These are phyloP conservation scores for Terfezia claveryi DNA, from an alignment of 495 filamentous ascomycete species.

Conservation along the genomic window DNA sequence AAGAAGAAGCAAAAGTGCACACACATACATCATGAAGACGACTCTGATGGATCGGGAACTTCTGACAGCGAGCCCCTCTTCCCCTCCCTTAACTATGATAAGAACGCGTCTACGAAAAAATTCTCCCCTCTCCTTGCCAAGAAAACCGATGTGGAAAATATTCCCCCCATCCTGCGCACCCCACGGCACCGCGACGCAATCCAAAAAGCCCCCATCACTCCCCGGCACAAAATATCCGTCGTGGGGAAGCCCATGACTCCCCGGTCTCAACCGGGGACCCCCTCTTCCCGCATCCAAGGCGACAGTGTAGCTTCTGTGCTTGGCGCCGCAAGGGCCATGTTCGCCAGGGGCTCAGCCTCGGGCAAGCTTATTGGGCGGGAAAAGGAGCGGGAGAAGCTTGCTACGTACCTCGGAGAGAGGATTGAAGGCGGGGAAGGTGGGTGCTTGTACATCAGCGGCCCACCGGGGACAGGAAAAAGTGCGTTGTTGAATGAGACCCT, in stretches of 20 bases:
- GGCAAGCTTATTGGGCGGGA: constrained; percentile 65
- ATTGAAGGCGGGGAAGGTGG: constrained; percentile 39
- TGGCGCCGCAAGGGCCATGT: constrained; percentile 65
- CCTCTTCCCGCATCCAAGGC: constrained; percentile 20
- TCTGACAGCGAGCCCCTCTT: no score
- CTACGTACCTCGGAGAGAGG: constrained; percentile 43
- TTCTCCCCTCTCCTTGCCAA: no score
- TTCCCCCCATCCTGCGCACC: constrained; percentile 20
- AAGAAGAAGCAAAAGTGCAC: no score
- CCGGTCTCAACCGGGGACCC: constrained; percentile 28
- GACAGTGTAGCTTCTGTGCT: constrained; percentile 37
- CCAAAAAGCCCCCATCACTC: constrained; percentile 40
- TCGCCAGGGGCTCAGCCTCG: constrained; percentile 55
- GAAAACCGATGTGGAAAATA: not conserved
- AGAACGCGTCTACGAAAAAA: no score
- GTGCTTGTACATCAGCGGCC: constrained; percentile 89
- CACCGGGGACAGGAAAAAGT: constrained; percentile 91
- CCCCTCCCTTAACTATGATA: no score
- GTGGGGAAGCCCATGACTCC: constrained; percentile 44
- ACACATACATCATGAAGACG: no score
- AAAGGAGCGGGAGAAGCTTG: constrained; percentile 48
- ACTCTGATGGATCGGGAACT: no score
- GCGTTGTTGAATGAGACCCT: constrained; percentile 70
- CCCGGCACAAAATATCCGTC: constrained; percentile 43
- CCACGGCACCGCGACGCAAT: constrained; percentile 43